Base-by-base conservation (phyloP, 176 grass and related monocot species). In the Phoenix roebelenii region DNA sequence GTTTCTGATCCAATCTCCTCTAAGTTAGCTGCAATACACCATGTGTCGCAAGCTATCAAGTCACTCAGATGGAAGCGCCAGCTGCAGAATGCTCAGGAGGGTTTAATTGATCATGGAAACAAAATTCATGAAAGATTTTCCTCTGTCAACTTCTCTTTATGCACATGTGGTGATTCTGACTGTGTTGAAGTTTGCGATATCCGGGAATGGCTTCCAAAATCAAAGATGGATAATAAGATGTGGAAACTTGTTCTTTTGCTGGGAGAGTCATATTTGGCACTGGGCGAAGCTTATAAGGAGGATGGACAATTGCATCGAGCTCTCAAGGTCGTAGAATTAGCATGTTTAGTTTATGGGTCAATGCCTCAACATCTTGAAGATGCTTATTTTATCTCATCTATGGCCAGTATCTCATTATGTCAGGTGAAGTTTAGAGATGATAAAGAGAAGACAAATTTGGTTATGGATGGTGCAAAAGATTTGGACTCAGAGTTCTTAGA, bases 231-330 rank as follows among this genome's bases (percentile, higher is more conserved):
- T 59, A 65, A 76, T 66, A 98, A 88, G 78, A 80, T 98, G 69
- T 98, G 93, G 93, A 98, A 98, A 66, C 77, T 98, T 77, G 88
- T 78, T 85, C 85, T 98, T 60, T 83, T 98, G 77, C 87, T 98
- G 25, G 93, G 93, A 14, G 93, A 98, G 75, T 98, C 93, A 60
- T 98, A 92, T 85, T 81, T 98, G 64, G 82, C 84, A 60, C 82
- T 98, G 17, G 93, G 87, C 26, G 84, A 88, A 60, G 81, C 84
- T 35, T 98, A 92, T 68, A 89, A 81, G 68, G 89, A 98, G 79
- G 85, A 85, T 62, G 73, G 73, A 5, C 84, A 89, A 71, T 76
- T 98, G 69, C 69, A 30, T 64, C 84, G 70, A 18, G 55, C 93
- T 80, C 85, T 98, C 30, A 98, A 92, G 83, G 79, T 88, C 61